These are phyloP conservation scores for Blepharisma japonicum DNA, from an alignment of 73 alveolate genomes.

Conservation along the genomic window DNA sequence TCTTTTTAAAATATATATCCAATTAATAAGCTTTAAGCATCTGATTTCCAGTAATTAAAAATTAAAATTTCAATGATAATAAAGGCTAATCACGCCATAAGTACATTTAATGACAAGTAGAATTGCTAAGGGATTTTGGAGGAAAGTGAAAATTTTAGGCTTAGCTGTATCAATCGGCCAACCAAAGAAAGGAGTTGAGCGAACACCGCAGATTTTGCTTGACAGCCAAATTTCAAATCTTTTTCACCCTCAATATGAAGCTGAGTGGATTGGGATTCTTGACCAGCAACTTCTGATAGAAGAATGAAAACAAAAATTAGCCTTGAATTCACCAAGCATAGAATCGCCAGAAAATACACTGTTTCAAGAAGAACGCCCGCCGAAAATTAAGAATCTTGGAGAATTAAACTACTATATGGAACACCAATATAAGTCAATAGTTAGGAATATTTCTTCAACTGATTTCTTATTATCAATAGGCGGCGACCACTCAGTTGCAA, in stretches of 20 bases:
- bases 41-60: too few species aligned
- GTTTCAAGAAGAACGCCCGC: not conserved
- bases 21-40: too few species aligned
- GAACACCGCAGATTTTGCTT: not conserved
- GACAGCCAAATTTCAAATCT: not conserved
- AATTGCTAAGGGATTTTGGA: too few species aligned
- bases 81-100: too few species aligned
- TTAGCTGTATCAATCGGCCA: conserved; percentile 3
- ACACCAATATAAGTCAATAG: not conserved
- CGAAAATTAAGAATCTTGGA: not conserved
- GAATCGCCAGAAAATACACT: too few species aligned
- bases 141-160: not conserved
- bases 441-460: not conserved
- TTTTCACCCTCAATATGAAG: not conserved
- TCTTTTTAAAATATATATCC: too few species aligned
- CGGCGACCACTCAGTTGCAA: conserved; percentile 41
- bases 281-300: not conserved
- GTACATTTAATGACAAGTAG: too few species aligned
- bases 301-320: not conserved
- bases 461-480: conserved; percentile 38
- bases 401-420: not conserved
- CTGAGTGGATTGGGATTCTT: not conserved
- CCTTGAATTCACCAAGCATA: too few species aligned
- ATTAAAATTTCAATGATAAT: too few species aligned
- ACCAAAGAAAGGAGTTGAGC: conserved; percentile 12